Percentiles rank a stretch among this genome's conserved stretches.
Evolutionary conservation across 495 filamentous ascomycete species (phyloP).

Genomic region (Ramalina intermedia): DNA sequence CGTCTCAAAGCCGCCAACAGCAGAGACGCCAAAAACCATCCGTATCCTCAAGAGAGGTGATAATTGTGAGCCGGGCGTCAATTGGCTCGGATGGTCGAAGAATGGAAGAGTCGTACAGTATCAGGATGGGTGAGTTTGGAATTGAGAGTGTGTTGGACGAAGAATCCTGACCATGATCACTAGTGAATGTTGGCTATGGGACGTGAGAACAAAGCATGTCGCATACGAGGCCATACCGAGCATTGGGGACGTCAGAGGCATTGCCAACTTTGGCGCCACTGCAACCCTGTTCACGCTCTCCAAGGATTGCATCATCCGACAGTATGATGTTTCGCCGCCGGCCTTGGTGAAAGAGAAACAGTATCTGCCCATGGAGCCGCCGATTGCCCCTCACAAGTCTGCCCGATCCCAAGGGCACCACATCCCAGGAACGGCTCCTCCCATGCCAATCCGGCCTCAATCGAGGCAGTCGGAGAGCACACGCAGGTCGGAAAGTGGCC

Average conservation of each 20-base stretch:
- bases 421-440: slow-evolving; percentile 15
- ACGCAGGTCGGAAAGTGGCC: too few species aligned
- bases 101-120: slow-evolving; percentile 91
- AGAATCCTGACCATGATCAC: slow-evolving; percentile 10
- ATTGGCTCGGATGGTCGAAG: slow-evolving; percentile 98
- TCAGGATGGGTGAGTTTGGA: slow-evolving; percentile 63
- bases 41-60: slow-evolving; percentile 72
- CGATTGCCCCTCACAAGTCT: slow-evolving; percentile 31
- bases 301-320: slow-evolving; percentile 76
- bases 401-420: slow-evolving; percentile 3
- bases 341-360: slow-evolving; percentile 70
- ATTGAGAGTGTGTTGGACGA: background rate
- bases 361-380: slow-evolving; percentile 61
- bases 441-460: slow-evolving; percentile 6
- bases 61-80: slow-evolving; percentile 56
- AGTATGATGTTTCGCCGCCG: slow-evolving; percentile 82
- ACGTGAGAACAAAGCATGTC: slow-evolving; percentile 91
- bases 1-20: slow-evolving; percentile 68
- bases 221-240: slow-evolving; percentile 79
- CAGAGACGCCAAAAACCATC: slow-evolving; percentile 69
- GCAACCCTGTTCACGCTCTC: slow-evolving; percentile 89
- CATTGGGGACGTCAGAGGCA: slow-evolving; percentile 60
- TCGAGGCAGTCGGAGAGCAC: slow-evolving; percentile 4
- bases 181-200: slow-evolving; percentile 88
- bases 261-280: slow-evolving; percentile 77